Evolutionary conservation across 139 green algal species (phyloP).

Genomic region (Ulvella scutata): DNA sequence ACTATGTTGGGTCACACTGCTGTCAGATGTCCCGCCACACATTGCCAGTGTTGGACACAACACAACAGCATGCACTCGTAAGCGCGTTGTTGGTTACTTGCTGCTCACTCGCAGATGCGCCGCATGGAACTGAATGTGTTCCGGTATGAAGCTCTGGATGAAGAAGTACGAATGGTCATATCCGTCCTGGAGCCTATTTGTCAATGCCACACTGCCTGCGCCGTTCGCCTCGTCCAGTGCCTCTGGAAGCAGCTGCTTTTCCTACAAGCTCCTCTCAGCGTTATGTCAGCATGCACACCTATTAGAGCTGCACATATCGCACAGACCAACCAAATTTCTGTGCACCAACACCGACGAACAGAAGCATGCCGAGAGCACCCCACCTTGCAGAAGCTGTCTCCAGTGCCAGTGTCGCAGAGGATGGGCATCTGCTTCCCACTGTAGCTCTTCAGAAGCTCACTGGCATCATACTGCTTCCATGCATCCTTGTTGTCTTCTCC

Average conservation of each 20-base stretch:
- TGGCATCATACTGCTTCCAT: constrained; percentile 77
- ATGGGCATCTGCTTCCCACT: constrained; percentile 22
- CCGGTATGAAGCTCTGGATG: constrained; percentile 82
- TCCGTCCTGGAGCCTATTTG: constrained; percentile 34
- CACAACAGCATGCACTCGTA: too few relatives aligned
- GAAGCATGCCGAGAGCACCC: neutral
- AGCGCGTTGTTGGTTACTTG: too few relatives aligned
- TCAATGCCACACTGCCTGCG: neutral
- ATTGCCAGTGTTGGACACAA: too few relatives aligned
- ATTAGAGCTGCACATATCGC: neutral
- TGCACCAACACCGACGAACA: neutral
- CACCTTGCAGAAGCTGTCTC: constrained; percentile 67
- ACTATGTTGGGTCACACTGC: too few relatives aligned
- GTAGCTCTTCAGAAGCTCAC: constrained; percentile 50
- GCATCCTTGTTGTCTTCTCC: constrained; percentile 36
- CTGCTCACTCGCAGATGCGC: constrained; percentile 32
- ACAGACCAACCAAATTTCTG: neutral
- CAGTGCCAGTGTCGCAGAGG: constrained; percentile 45
- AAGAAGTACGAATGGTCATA: constrained; percentile 96
- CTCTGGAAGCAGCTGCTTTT: constrained; percentile 62
- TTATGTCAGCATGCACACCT: neutral
- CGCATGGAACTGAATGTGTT: constrained; percentile 80
- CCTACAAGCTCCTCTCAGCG: neutral
- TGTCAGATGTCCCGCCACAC: too few relatives aligned
- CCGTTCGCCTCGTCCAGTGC: constrained; percentile 44